Conservation (phyloP, 768 basidiomycete species). For the Daedaleopsis sinensis region DNA sequence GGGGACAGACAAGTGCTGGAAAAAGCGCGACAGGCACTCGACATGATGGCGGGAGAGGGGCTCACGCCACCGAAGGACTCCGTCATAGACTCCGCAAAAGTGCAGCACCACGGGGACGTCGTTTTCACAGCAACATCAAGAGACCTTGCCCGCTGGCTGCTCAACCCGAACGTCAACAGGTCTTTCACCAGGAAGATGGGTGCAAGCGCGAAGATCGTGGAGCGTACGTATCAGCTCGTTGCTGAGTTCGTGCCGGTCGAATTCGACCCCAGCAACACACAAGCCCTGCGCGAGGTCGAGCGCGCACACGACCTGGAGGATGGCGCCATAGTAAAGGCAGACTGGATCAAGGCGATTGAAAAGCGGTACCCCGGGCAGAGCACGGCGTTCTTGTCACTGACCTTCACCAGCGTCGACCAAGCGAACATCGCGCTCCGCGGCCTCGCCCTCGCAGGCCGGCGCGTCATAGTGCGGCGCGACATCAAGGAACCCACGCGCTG, state of each 20-base stretch:
- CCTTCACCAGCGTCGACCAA: constrained; percentile 6
- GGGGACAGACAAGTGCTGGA: background rate
- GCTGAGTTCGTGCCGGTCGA: background rate
- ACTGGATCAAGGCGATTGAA: constrained; percentile 32
- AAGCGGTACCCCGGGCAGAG: constrained; percentile 19
- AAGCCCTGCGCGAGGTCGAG: background rate
- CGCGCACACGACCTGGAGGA: background rate
- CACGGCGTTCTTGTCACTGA: constrained; percentile 28
- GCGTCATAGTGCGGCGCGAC: constrained; percentile 15
- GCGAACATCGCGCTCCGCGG: constrained; percentile 34
- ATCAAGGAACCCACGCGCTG: constrained; percentile 28
- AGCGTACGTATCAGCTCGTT: background rate
- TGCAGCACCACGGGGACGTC: background rate
- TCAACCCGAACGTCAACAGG: background rate
- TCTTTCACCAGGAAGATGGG: constrained; percentile 1
- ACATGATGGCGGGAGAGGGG: background rate
- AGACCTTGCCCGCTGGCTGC: background rate
- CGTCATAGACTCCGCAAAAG: background rate
- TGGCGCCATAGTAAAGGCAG: constrained; percentile 13
- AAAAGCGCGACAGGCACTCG: background rate
- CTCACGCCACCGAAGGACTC: background rate
- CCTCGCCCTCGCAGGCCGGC: constrained; percentile 18
- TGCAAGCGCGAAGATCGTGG: background rate
- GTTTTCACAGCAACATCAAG: background rate
- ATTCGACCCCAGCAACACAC: background rate